Percentiles rank a stretch among this genome's conserved stretches.
phyloP scores from a whole-genome alignment of 257 asterid genomes.

The Primulina huaijiensis region DNA sequence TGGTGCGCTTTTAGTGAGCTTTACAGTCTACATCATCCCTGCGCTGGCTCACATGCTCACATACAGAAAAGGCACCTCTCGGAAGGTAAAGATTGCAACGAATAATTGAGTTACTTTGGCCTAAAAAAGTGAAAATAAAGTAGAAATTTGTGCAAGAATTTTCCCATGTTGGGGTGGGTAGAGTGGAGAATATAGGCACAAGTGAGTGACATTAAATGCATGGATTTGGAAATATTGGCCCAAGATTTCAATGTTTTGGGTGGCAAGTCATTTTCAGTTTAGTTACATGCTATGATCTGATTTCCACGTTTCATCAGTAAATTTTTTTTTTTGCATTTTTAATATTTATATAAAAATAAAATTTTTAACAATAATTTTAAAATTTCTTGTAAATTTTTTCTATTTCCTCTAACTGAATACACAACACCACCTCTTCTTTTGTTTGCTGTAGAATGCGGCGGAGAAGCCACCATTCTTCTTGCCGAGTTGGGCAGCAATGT shows the following conservation, averaged over 20 bases:
- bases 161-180: neutral
- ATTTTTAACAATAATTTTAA: too few relatives aligned
- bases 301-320: slow-evolving; percentile 24
- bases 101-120: neutral
- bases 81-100: slow-evolving; percentile 46
- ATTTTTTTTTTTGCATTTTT: too few relatives aligned
- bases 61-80: slow-evolving; percentile 69
- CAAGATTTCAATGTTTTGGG: slow-evolving; percentile 39
- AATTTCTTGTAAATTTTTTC: neutral
- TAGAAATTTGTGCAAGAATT: neutral
- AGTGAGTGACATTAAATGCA: slow-evolving; percentile 46
- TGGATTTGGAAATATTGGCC: slow-evolving; percentile 30
- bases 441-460: slow-evolving; percentile 68
- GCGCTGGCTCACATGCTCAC: slow-evolving; percentile 91
- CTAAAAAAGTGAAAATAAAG: neutral
- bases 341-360: too few relatives aligned
- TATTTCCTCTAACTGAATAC: neutral
- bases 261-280: slow-evolving; percentile 67
- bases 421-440: neutral
- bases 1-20: slow-evolving; percentile 89
- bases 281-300: slow-evolving; percentile 47
- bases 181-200: slow-evolving; percentile 27
- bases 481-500: slow-evolving; percentile 90
- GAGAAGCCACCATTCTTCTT: slow-evolving; percentile 88
- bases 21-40: slow-evolving; percentile 92